Evolutionary conservation across 1,284 basidiomycete genomes (phyloP).

Genomic region (Ganoderma meredithae): DNA sequence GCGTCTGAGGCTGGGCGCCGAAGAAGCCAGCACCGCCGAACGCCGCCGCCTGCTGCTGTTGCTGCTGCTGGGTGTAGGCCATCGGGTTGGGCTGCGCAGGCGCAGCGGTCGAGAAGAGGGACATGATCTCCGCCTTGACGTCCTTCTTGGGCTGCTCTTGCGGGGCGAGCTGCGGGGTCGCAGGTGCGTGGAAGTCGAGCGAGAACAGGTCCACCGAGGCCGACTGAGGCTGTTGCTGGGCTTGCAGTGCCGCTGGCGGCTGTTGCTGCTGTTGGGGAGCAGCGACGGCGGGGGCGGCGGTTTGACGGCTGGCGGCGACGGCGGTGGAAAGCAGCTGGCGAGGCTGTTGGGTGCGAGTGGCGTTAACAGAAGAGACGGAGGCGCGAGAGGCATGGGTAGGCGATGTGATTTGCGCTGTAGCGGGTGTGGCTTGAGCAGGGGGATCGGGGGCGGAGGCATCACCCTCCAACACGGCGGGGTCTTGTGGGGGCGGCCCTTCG

Average conservation of each 20-base stretch:
- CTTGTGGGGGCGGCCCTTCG: slow-evolving; percentile 84
- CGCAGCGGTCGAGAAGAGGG: slow-evolving; percentile 73
- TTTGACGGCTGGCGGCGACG: slow-evolving; percentile 36
- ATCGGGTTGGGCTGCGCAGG: slow-evolving; percentile 39
- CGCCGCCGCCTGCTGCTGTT: slow-evolving; percentile 25
- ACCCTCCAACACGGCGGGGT: slow-evolving; percentile 83
- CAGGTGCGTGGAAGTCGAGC: slow-evolving; percentile 80
- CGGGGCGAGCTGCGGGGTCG: slow-evolving; percentile 43
- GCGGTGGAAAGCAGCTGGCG: slow-evolving; percentile 61
- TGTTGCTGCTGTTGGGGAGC: slow-evolving; percentile 26
- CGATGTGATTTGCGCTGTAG: slow-evolving; percentile 40
- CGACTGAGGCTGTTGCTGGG: slow-evolving; percentile 33
- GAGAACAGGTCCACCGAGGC: slow-evolving; percentile 78
- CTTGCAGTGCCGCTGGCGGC: slow-evolving; percentile 37
- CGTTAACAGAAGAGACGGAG: slow-evolving; percentile 46
- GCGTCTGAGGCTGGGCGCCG: slow-evolving; percentile 28
- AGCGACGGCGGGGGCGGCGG: slow-evolving; percentile 34
- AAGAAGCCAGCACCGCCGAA: slow-evolving; percentile 21
- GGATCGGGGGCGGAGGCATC: slow-evolving; percentile 43
- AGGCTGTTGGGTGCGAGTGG: slow-evolving; percentile 49
- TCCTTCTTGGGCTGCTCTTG: slow-evolving; percentile 63
- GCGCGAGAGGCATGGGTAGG: slow-evolving; percentile 38
- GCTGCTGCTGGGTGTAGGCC: slow-evolving; percentile 23
- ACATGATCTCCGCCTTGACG: slow-evolving; percentile 88
- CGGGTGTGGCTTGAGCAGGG: slow-evolving; percentile 40